phyloP scores from a whole-genome alignment of 495 filamentous ascomycete genomes.

The Immersiella caudata region DNA sequence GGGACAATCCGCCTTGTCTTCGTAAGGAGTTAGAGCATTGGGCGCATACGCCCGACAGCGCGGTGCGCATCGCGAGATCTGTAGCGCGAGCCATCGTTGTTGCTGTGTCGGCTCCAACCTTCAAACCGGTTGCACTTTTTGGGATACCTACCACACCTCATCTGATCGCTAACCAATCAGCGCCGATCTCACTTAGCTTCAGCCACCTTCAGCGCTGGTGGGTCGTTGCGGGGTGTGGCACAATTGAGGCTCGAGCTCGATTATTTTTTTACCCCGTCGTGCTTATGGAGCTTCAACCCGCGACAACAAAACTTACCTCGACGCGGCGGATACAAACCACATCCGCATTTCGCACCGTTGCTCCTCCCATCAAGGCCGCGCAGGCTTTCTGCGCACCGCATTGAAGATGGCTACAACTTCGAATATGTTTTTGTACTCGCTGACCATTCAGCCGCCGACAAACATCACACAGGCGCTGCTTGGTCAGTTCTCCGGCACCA shows the following conservation, averaged over 20 bases:
- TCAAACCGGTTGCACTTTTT: constrained; percentile 20
- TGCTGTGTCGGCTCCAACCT: neutral
- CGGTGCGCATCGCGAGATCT: constrained; percentile 36
- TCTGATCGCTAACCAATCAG: too few relatives aligned
- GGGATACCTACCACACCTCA: too few relatives aligned
- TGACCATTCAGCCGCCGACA: constrained; percentile 90
- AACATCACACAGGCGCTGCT: constrained; percentile 87
- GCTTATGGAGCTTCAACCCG: constrained; percentile 10
- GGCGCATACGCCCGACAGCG: constrained; percentile 35
- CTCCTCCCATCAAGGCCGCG: constrained; percentile 43
- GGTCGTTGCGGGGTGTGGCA: constrained; percentile 19
- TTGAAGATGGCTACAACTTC: constrained; percentile 90
- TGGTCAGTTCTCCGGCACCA: constrained; percentile 91
- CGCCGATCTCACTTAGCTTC: neutral
- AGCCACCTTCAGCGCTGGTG: constrained; percentile 4
- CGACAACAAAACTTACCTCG: neutral
- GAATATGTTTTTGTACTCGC: constrained; percentile 95
- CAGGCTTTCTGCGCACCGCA: constrained; percentile 55
- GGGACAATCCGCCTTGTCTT: constrained; percentile 20
- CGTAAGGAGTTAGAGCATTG: constrained; percentile 32
- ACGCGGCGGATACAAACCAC: constrained; percentile 13
- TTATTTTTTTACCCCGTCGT: constrained; percentile 20
- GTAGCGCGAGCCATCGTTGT: constrained; percentile 32
- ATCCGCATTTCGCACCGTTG: constrained; percentile 9
- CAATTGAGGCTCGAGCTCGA: constrained; percentile 9